phyloP scores from a whole-genome alignment of 176 grass and related monocot genomes.

The Calamus simplicifolius region DNA sequence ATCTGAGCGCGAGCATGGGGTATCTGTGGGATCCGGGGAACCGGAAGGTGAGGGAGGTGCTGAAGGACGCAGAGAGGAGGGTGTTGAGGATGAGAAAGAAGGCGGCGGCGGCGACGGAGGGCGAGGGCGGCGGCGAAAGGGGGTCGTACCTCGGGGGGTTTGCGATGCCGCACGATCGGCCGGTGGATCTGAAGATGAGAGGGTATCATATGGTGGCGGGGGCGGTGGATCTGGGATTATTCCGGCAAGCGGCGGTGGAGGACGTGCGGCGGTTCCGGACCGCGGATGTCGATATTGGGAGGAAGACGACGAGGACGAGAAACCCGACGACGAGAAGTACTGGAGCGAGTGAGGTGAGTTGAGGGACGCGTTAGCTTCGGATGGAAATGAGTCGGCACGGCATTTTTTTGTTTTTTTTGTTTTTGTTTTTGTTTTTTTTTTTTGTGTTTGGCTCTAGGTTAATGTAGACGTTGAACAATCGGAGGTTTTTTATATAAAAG shows the following conservation, averaged over 20 bases:
- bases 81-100: constrained; percentile 40
- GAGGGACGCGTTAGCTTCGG: background rate
- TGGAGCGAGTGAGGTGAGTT: constrained; percentile 68
- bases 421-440: background rate
- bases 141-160: constrained; percentile 61
- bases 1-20: constrained; percentile 88
- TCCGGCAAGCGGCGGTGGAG: constrained; percentile 48
- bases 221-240: constrained; percentile 58
- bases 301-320: constrained; percentile 33
- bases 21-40: constrained; percentile 90
- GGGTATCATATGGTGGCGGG: constrained; percentile 93
- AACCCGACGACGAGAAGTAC: constrained; percentile 50
- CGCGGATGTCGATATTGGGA: constrained; percentile 57
- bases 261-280: constrained; percentile 61
- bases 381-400: too few species aligned
- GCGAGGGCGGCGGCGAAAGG: constrained; percentile 1
- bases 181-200: constrained; percentile 77
- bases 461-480: too few species aligned
- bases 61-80: constrained; percentile 70
- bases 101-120: background rate
- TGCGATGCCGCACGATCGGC: constrained; percentile 66
- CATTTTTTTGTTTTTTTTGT: constrained; percentile 1
- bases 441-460: too few species aligned
- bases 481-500: too few species aligned
- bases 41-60: constrained; percentile 58